Conservation (phyloP, 441 rosid species). For the Codiaeum variegatum region DNA sequence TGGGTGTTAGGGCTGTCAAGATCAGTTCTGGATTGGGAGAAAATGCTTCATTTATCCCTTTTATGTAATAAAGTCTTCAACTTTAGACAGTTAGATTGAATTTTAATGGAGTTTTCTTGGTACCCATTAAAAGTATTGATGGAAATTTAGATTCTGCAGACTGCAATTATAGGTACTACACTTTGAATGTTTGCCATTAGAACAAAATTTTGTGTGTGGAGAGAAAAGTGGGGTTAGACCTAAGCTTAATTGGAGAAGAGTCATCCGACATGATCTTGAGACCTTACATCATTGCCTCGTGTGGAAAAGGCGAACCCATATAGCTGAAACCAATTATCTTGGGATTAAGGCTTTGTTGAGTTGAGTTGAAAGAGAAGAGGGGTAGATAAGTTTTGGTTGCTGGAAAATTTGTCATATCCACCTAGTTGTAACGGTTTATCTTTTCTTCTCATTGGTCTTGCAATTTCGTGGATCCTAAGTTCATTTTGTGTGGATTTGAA, state of each 20-base stretch:
- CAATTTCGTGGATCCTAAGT: neutral
- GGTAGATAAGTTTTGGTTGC: too few relatives aligned
- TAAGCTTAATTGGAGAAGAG: too few relatives aligned
- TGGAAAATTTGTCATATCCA: too few relatives aligned
- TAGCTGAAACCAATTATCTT: too few relatives aligned
- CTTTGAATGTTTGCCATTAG: neutral
- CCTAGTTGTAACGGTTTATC: neutral
- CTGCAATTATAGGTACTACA: neutral
- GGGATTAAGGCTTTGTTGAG: too few relatives aligned
- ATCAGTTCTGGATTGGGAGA: conserved; percentile 16
- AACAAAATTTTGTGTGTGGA: neutral
- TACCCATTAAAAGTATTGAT: neutral
- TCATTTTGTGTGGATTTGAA: neutral
- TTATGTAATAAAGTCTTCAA: neutral
- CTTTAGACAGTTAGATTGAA: neutral
- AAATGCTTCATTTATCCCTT: neutral
- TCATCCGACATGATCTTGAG: too few relatives aligned
- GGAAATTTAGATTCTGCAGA: neutral
- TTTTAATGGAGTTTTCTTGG: neutral
- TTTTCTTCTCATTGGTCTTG: neutral
- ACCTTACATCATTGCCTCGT: too few relatives aligned
- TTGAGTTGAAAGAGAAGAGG: too few relatives aligned
- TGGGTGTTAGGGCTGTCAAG: conserved; percentile 7
- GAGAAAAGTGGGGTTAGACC: too few relatives aligned
- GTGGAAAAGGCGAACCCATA: too few relatives aligned